Conservation (phyloP, 148 eudicot species). For the Rhododendron henanense region DNA sequence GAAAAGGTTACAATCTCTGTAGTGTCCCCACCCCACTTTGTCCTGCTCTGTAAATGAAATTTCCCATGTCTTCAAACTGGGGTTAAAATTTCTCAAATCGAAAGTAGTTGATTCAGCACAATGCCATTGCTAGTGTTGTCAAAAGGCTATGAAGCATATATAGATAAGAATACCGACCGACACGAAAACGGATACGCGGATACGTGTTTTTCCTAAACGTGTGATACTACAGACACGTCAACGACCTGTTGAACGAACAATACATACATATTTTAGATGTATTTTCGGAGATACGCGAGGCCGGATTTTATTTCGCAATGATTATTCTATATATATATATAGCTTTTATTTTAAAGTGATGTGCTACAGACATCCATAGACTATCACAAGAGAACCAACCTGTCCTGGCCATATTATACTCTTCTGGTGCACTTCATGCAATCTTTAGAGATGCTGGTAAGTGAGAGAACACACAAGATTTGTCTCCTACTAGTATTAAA, state of each 20-base stretch:
- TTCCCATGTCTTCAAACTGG: neutral
- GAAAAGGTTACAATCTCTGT: neutral
- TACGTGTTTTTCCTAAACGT: neutral
- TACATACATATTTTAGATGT: neutral
- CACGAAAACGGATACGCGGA: neutral
- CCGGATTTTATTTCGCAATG: neutral
- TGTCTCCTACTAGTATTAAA: neutral
- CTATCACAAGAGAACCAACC: neutral
- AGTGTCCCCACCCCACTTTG: neutral
- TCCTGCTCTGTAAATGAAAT: neutral
- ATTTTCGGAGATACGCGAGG: neutral
- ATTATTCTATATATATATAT: too few species aligned
- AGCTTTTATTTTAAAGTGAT: neutral
- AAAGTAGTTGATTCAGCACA: neutral
- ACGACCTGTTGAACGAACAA: neutral
- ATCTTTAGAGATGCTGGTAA: neutral
- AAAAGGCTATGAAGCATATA: neutral
- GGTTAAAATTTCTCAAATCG: neutral
- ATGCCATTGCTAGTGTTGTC: neutral
- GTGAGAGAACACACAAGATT: neutral
- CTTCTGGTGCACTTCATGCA: neutral
- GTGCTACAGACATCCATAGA: neutral
- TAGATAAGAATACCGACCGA: neutral
- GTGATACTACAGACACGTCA: too few species aligned
- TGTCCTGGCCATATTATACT: neutral